Base-by-base conservation (phyloP, 805 yeast species). In the Candida corydali region DNA sequence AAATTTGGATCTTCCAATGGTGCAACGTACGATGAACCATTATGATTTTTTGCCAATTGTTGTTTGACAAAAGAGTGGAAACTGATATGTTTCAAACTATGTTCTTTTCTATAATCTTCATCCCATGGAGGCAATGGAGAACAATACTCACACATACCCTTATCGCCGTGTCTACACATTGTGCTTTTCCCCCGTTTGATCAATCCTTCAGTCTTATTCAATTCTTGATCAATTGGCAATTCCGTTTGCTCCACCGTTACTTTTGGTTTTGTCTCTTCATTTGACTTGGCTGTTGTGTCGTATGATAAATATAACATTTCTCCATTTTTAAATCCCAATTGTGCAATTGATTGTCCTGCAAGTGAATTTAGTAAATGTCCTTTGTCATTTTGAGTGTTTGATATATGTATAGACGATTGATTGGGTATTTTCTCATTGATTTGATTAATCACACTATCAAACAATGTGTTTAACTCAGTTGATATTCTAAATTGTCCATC, bases 81-180 rank as follows among this genome's bases (percentile, higher is more conserved):
- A 3, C 97, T 86, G 34, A 78, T 67, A 59, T 91, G 98, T 58
- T 93, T 93, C 55, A 91, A 86, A 26, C 76, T 79, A 43, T 88
- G 69, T 43, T 79, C 82, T 33, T 75, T 75, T 45, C 80, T 81
- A 55, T 88, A 91, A 16, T 71, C 76, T 44, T 72, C 73, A 57
- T 93, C 96, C 86, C 91, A 93, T 2, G 98, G 98, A 24, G 96
- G 96, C 36, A 93, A 63, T 0, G 98, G 96, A 23, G 94, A 79
- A 57, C 98, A 93, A 55, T 88, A 87, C 53, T 93, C 98, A 59
- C 98, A 93, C 98, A 93, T 93, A 2, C 98, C 99, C 49, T 82
- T 82, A 26, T 81, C 91, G 3, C 91, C 84, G 56, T 93, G 98
- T 41, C 81, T 76, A 59, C 98, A 91, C 43, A 88, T 64, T 2